phyloP scores from a whole-genome alignment of 2,329 filamentous ascomycete species.

The Hymenoscyphus infarciens region DNA sequence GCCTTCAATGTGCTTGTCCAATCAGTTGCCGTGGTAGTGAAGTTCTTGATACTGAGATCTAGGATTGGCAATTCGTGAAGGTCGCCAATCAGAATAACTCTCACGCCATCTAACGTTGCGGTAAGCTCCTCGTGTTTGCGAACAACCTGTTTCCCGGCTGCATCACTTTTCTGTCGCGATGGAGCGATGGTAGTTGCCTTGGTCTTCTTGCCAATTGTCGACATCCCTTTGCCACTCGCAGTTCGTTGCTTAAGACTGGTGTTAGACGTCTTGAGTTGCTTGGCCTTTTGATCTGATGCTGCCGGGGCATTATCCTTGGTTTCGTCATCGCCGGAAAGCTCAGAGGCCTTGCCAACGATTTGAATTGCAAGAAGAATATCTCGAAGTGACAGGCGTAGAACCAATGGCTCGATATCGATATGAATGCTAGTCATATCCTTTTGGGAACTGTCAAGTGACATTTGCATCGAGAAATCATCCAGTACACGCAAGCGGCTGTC shows the following conservation, averaged over 20 bases:
- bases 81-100: conserved; percentile 92
- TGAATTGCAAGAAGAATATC: conserved; percentile 94
- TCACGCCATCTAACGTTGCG: conserved; percentile 81
- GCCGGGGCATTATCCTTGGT: conserved; percentile 38
- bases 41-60: conserved; percentile 89
- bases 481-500: conserved; percentile 85
- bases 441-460: conserved; percentile 74
- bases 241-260: conserved; percentile 51
- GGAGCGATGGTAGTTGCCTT: conserved; percentile 37
- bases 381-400: conserved; percentile 83
- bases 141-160: conserved; percentile 42
- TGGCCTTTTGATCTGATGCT: conserved; percentile 52
- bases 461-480: conserved; percentile 90
- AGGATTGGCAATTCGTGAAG: conserved; percentile 92
- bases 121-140: conserved; percentile 69
- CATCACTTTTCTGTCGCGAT: conserved; percentile 39
- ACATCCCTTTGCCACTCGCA: conserved; percentile 53
- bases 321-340: conserved; percentile 67
- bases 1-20: conserved; percentile 88
- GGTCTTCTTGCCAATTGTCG: conserved; percentile 47
- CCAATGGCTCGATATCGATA: conserved; percentile 84
- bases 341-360: conserved; percentile 85
- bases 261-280: conserved; percentile 41
- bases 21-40: conserved; percentile 78
- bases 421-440: conserved; percentile 71